These are phyloP conservation scores for Thuja plicata DNA, from an alignment of 83 land plant genomes.

Conservation along the genomic window DNA sequence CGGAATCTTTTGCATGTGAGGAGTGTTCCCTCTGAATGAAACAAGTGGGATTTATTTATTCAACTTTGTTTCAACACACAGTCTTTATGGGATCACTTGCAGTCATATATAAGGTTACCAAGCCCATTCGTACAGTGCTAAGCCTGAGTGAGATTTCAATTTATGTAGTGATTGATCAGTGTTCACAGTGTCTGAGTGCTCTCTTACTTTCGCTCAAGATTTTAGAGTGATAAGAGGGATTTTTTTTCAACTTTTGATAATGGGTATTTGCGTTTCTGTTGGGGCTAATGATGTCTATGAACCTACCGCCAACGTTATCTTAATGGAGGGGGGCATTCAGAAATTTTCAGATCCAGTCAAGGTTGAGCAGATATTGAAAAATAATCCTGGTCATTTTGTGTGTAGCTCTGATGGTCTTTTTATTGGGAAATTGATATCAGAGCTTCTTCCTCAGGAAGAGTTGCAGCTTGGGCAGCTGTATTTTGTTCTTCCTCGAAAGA, in stretches of 20 bases:
- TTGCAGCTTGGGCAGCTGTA: too few species aligned
- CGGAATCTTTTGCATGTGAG: not conserved
- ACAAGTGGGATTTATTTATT: not conserved
- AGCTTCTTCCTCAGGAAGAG: constrained; percentile 23
- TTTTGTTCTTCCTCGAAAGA: constrained; percentile 29
- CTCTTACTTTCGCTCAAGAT: too few species aligned
- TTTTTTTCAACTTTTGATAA: too few species aligned
- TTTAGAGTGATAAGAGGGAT: too few species aligned
- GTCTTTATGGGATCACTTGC: too few species aligned
- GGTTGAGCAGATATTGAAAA: constrained; percentile 27
- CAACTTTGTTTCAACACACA: too few species aligned
- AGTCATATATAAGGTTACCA: not conserved
- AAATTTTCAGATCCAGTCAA: constrained; percentile 11
- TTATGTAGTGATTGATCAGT: not conserved
- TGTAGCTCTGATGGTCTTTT: constrained; percentile 19
- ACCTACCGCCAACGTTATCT: too few species aligned
- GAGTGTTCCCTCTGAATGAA: not conserved
- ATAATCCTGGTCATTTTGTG: constrained; percentile 23
- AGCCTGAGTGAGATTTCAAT: not conserved
- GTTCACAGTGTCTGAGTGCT: too few species aligned
- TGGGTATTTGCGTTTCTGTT: too few species aligned
- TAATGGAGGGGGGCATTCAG: too few species aligned
- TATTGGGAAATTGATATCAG: constrained; percentile 23
- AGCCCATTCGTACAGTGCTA: not conserved
- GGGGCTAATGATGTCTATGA: too few species aligned